Evolutionary conservation across 192 early-diverging fungal genomes (phyloP), one percentile per base, ranked within the genome.

Genomic region (Spizellomyces punctatus): DNA sequence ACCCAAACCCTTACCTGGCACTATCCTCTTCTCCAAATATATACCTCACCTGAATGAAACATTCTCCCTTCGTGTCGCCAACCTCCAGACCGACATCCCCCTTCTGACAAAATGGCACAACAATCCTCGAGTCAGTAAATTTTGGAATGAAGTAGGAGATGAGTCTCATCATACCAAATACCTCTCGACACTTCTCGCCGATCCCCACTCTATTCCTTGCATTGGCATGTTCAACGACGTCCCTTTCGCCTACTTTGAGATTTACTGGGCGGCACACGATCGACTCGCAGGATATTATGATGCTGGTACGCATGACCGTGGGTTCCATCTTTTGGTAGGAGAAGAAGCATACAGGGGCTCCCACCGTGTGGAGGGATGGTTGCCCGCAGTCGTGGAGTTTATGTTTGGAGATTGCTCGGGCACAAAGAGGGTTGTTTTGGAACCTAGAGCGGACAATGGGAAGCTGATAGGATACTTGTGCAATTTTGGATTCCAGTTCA

Each of bases 171-270:
- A 69, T 44, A 22, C 9, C 43, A 21, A 47, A 10, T 66, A 64
- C 44, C n/a, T 69, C 17, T 50, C 6, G 10, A 63, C 10, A 3
- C 48, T 59, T 36, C 27, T 41, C 10, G 16, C 47, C 48, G n/a
- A 12, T 21, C 22, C 56, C 14, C 66, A 75, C 46, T 27, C 57
- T n/a, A 61, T 71, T 12, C 74, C 74, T 16, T 56, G 47, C 54
- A 71, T 75, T 19, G 74, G 41, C 36, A 10, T 16, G 19, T 55
- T 72, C 67, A 61, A 75, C 49, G 58, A 68, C 41, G 21, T 69
- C 19, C 75, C 75, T 14, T 75, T 76, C 21, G 65, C 46, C 10
- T 76, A 76, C 60, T 71, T 76, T 41, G 75, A 76, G 68, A 58
- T 75, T 22, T 76, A 76, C 66, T 75, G 63, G 58, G 75, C 66